Base-by-base conservation (phyloP, 352 stramenopile species). In the Phytopythium cucurbitacearum region DNA sequence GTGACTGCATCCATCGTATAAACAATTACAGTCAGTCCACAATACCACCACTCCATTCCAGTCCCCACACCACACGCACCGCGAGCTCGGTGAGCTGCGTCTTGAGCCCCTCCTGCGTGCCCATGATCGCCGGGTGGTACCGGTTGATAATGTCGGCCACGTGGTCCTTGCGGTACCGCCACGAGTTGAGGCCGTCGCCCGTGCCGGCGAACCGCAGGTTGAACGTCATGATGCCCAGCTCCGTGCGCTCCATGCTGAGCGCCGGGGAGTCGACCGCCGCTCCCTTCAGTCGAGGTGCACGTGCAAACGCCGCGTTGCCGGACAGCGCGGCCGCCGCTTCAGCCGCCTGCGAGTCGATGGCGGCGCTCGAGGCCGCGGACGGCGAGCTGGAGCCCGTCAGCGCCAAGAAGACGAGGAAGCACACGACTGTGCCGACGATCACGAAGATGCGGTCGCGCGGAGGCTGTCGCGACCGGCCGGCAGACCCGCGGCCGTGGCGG, bases 161-260 rank as follows among this genome's bases (percentile, higher is more conserved):
- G 53, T 91, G 76, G 43, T 87, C 73, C 55, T 91, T 89, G 47
- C 78, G 76, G 53, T 74, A 87, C 5, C 62, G 53, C 78, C 80
- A 91, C 57, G 76, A 74, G 63, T 89, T 87, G 48, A 53, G 64
- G 11, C 78, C 80, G 56, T 91, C 80, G 39, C 65, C 78, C 3
- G 60, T 80, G 15, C 77, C 74, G 3, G 76, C 80, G 53, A 87
- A 91, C 46, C 80, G 74, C 57, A 91, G 51, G 66, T 91, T 91
- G 62, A 91, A 91, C n/a, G 80, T 91, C 80, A 91, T 91, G 56
- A 91, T 62, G 50, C 86, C 85, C 53, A 94, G 61, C 43, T 63
- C 78, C 46, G 79, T 49, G 12, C 77, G 70, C 39, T 71, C 65
- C n/a, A 67, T 65, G 60, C 64, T 71, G 45, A 73, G 52, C 36